Base-by-base conservation (phyloP, 805 yeast species). In the Martiniozyma abietophila region DNA sequence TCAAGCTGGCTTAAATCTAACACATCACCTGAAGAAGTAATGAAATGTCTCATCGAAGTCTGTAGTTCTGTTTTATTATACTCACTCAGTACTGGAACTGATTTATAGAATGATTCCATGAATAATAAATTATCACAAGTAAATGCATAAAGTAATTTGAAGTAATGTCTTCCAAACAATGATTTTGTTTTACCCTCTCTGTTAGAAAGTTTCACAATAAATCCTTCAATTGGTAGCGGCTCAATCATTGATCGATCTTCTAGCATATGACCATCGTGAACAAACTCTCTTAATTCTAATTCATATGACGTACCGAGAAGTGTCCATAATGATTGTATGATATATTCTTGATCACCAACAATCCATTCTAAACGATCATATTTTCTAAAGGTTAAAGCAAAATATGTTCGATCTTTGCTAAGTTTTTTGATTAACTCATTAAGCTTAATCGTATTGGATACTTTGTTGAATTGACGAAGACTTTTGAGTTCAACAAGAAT, bases 211-310 rank as follows among this genome's bases (percentile, higher is more conserved):
- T 77, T 65, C 3, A 71, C 59, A 15, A 88, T 53, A 50, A 81
- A 86, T 0, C 97, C 97, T 57, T 89, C 97, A 8, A 85, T 54
- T 0, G 95, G 77, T 0, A 58, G 34, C 0, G 96, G 96, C 49
- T 80, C 94, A 1, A 43, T 31, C 14, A 64, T 7, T 7, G 39
- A 36, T 2, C 51, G 55, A 12, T 43, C 46, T 7, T 24, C 18
- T 2, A 62, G 48, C 2, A 27, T 25, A 32, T 59, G 49, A 4
- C 71, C 61, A 37, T 64, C 62, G 34, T 65, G 67, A 11, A 50
- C 44, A 18, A 66, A 49, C 14, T 59, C 64, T 27, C 94, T 61
- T 15, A 80, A 52, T 49, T 86, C 89, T n/a, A 86, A 50, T 26
- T 61, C 64, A 47, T 71, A 74, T 8, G 70, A 63, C 38, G 51